phyloP scores from a whole-genome alignment of 352 stramenopile genomes.

The Lagenidium giganteum region DNA sequence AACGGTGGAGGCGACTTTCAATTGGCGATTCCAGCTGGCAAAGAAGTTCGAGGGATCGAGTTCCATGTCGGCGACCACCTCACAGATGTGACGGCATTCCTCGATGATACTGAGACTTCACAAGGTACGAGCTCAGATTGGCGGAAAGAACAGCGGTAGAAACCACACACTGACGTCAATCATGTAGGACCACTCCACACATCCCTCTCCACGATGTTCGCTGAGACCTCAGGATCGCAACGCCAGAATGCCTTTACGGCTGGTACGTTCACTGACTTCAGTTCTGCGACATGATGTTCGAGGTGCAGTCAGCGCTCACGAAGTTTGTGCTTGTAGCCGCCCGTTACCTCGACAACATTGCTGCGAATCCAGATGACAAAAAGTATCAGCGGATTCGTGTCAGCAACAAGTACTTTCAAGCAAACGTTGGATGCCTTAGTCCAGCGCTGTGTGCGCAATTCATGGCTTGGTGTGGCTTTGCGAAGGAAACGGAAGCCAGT shows the following conservation, averaged over 20 bases:
- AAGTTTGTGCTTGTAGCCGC: conserved; percentile 18
- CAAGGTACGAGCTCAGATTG: neutral
- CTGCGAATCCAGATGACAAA: conserved; percentile 30
- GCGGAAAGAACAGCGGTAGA: conserved; percentile 6
- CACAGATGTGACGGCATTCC: conserved; percentile 44
- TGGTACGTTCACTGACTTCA: conserved; percentile 1
- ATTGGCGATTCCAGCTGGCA: conserved; percentile 18
- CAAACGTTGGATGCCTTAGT: conserved; percentile 30
- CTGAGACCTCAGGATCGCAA: too few relatives aligned
- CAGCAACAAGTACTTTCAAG: conserved; percentile 68
- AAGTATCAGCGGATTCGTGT: conserved; percentile 73
- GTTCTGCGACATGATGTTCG: too few relatives aligned
- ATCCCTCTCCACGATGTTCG: too few relatives aligned
- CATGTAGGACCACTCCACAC: too few relatives aligned
- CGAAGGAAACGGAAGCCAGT: conserved; percentile 7
- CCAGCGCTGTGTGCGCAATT: conserved; percentile 4
- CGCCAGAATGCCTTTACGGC: conserved; percentile 1
- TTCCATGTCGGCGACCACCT: conserved; percentile 73
- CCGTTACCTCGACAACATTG: conserved; percentile 75
- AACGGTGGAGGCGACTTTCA: conserved; percentile 54
- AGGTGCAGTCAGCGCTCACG: too few relatives aligned
- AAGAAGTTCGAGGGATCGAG: conserved; percentile 52
- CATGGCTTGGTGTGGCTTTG: conserved; percentile 62
- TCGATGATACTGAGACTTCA: conserved; percentile 10
- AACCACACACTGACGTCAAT: too few relatives aligned